A percentile compares a stretch with the other conserved stretches of the same genome.
Evolutionary conservation across 2,329 filamentous ascomycete genomes (phyloP).

Genomic region (Epichloe sibirici): DNA sequence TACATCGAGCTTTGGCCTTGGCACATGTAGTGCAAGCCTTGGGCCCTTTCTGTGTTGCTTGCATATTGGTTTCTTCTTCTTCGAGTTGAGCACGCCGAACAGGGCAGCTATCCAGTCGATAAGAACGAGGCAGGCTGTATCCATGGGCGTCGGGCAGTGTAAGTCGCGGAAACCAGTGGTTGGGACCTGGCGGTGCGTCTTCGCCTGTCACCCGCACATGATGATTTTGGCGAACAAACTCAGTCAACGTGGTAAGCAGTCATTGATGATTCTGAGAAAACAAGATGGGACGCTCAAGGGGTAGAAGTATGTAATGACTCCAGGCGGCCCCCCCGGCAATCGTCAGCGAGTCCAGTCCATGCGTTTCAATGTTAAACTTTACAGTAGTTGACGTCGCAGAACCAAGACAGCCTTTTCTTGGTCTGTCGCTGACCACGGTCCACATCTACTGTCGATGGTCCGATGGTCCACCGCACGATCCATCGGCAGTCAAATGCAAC

Average conservation of each 20-base stretch:
- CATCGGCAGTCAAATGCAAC: conserved; percentile 2
- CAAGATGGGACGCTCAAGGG: conserved; percentile 1
- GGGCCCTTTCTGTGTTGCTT: conserved; percentile 28
- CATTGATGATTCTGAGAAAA: neutral
- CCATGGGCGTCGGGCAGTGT: neutral
- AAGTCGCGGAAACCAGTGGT: neutral
- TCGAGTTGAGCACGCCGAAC: neutral
- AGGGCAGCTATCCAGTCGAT: neutral
- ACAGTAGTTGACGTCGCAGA: neutral
- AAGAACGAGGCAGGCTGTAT: neutral
- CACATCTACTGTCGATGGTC: neutral
- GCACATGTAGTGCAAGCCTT: conserved; percentile 39
- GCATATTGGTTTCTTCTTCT: conserved; percentile 8
- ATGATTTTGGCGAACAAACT: neutral
- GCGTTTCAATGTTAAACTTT: neutral
- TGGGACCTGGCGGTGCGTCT: neutral
- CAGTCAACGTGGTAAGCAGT: neutral
- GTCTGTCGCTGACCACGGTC: neutral
- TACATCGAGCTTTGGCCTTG: conserved; percentile 39
- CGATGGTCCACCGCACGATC: conserved; percentile 1
- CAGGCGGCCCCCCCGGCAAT: neutral
- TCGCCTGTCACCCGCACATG: neutral
- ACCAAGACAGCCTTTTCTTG: neutral
- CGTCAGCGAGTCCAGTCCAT: conserved; percentile 1
- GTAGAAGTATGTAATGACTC: neutral